Percentiles rank a stretch among this genome's conserved stretches.
These are phyloP conservation scores for Aspergillus olivimuriae DNA, from an alignment of 495 filamentous ascomycete species.

Conservation along the genomic window DNA sequence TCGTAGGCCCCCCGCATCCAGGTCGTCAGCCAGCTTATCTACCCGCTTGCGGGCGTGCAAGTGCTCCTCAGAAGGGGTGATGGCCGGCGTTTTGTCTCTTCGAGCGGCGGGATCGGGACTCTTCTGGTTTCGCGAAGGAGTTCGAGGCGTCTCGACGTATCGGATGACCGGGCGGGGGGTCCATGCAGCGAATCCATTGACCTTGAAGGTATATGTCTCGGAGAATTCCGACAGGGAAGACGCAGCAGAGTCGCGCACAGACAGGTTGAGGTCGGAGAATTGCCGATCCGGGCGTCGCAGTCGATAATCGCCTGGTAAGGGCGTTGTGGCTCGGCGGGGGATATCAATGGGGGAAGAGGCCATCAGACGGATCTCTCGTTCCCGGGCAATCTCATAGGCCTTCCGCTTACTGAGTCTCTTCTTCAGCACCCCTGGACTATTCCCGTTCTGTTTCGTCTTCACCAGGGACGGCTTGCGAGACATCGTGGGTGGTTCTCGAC, in stretches of 20 bases:
- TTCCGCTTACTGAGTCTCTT: constrained; percentile 75
- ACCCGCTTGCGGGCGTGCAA: constrained; percentile 64
- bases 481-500: constrained; percentile 31
- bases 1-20: constrained; percentile 71
- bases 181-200: constrained; percentile 66
- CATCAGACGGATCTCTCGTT: constrained; percentile 85
- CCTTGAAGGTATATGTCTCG: constrained; percentile 64
- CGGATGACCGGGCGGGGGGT: constrained; percentile 75
- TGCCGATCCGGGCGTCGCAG: constrained; percentile 52
- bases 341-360: constrained; percentile 56
- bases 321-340: constrained; percentile 56
- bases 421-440: constrained; percentile 47
- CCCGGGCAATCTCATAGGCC: constrained; percentile 63
- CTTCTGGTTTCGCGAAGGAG: constrained; percentile 28
- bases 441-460: constrained; percentile 52
- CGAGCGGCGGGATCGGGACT: constrained; percentile 31
- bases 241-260: constrained; percentile 61
- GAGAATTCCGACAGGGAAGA: constrained; percentile 67
- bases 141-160: constrained; percentile 58
- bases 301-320: constrained; percentile 58
- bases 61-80: constrained; percentile 53
- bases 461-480: constrained; percentile 57
- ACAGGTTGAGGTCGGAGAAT: constrained; percentile 68
- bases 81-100: constrained; percentile 37
- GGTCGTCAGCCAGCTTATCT: constrained; percentile 72